Evolutionary conservation across 1,284 basidiomycete genomes (phyloP), one percentile per base, ranked within the genome.

Genomic region (Fomes fomentarius): DNA sequence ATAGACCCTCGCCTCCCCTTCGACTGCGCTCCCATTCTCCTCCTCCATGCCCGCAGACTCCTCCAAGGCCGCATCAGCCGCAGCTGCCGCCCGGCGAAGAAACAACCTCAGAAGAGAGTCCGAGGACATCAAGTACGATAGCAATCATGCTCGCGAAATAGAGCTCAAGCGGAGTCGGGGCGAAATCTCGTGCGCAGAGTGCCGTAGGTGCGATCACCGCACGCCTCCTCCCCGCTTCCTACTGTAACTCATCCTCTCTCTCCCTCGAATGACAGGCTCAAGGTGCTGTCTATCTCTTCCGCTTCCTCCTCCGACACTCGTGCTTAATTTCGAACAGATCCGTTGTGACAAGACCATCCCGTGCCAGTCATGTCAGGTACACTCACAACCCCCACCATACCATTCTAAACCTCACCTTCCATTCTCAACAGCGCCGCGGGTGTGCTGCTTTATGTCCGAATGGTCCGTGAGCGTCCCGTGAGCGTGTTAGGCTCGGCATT

Each of bases 261-360:
- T 48, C 34, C 44, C 26, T 14, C 46, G 19, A 31, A 39, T 37
- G 26, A 37, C 62, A 69, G 55, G 57, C 58, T 69, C 33, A 68
- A 69, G 62, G 63, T 69, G 52, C 49, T 45, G 26, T 44, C 39
- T 40, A 26, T 26, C 25, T 26, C 43, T 28, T 35, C 43, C 17
- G 15, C 24, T 25, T 51, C 31, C 34, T 41, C 40, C 33, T 44
- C 28, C 24, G 34, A 19, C 37, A 38, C 34, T 48, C 33, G 28
- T 56, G 45, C 52, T 60, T 54, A 58, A 33, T 31, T 34, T 33
- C 45, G 17, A 31, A 15, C 58, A 88, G 87, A 71, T 78, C 85
- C 69, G 89, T 66, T 90, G 87, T 71, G 86, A 89, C 78, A 89
- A 88, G 75, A 79, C 85, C 58, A 85, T 89, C 54, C 85, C 86